Conservation (phyloP, 1,284 basidiomycete species). For the Malassezia dermatis region DNA sequence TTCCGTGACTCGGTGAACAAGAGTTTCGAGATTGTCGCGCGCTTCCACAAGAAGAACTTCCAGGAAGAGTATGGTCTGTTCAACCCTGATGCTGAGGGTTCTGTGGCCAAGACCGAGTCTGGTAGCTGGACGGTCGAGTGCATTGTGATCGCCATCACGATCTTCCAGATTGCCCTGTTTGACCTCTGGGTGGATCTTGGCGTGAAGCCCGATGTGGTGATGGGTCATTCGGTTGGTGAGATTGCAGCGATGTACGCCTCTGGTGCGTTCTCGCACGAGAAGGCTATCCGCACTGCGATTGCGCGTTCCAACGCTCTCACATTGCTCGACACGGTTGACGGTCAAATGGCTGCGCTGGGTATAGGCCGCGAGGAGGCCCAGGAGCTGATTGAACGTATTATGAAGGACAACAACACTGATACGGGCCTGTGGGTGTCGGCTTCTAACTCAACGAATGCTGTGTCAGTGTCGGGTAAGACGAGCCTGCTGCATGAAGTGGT, state of each 20-base stretch:
- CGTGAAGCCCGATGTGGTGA: conserved; percentile 13
- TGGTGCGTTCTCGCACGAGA: conserved; percentile 12
- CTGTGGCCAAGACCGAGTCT: conserved; percentile 9
- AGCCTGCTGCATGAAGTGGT: conserved; percentile 10
- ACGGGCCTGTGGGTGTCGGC: conserved; percentile 16
- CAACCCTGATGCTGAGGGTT: conserved; percentile 4
- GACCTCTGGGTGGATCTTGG: conserved; percentile 17
- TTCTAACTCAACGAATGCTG: conserved; percentile 15
- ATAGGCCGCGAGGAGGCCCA: conserved; percentile 12
- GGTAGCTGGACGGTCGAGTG: conserved; percentile 17
- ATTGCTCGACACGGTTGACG: conserved; percentile 11
- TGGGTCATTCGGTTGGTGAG: conserved; percentile 21
- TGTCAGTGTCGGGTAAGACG: conserved; percentile 15
- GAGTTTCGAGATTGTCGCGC: conserved; percentile 7
- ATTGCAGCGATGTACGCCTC: conserved; percentile 19
- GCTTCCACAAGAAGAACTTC: conserved; percentile 9
- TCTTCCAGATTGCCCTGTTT: conserved; percentile 21
- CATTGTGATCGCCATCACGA: conserved; percentile 17
- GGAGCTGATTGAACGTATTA: conserved; percentile 11
- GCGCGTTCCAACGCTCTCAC: conserved; percentile 15
- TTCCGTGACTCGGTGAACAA: conserved; percentile 19
- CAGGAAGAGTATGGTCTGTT: conserved; percentile 18
- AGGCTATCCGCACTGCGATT: conserved; percentile 18
- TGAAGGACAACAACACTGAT: background rate
- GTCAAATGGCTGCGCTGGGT: conserved; percentile 18